A percentile compares a stretch with the other conserved stretches of the same genome.
These are phyloP conservation scores for Limonium bicolor DNA, from an alignment of 148 eudicot genomes.

Conservation along the genomic window DNA sequence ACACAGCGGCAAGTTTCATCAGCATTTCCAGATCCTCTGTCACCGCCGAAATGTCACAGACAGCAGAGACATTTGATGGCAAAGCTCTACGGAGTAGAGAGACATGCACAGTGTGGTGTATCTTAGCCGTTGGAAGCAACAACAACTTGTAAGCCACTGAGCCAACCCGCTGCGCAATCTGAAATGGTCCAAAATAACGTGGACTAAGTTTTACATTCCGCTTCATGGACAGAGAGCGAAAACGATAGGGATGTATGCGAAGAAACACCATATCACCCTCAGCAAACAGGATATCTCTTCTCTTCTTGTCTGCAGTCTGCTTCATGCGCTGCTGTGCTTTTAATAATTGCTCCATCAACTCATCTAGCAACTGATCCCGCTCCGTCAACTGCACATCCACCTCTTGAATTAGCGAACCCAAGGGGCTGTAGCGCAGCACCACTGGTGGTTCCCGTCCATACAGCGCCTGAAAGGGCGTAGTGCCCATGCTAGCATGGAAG, in stretches of 20 bases:
- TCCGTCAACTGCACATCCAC: not conserved
- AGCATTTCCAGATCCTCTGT: no score
- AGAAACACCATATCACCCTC: not conserved
- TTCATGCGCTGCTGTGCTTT: not conserved
- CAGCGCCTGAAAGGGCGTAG: no score
- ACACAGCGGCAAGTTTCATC: no score
- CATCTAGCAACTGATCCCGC: not conserved
- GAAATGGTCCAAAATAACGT: not conserved
- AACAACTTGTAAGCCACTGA: not conserved
- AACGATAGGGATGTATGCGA: not conserved
- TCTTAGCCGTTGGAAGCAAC: no score
- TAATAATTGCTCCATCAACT: not conserved
- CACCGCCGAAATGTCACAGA: no score
- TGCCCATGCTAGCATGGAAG: no score
- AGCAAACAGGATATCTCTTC: not conserved
- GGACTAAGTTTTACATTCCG: not conserved
- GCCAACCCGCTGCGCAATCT: not conserved
- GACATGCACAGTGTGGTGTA: no score
- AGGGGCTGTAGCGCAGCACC: no score
- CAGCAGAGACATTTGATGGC: no score
- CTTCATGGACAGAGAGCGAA: not conserved
- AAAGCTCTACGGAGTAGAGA: no score
- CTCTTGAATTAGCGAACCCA: no score
- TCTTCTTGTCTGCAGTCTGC: not conserved
- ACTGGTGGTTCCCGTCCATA: no score